Percentiles rank a stretch among this genome's conserved stretches.
These are phyloP conservation scores for Spathaspora boniae DNA, from an alignment of 805 yeast genomes.

Conservation along the genomic window DNA sequence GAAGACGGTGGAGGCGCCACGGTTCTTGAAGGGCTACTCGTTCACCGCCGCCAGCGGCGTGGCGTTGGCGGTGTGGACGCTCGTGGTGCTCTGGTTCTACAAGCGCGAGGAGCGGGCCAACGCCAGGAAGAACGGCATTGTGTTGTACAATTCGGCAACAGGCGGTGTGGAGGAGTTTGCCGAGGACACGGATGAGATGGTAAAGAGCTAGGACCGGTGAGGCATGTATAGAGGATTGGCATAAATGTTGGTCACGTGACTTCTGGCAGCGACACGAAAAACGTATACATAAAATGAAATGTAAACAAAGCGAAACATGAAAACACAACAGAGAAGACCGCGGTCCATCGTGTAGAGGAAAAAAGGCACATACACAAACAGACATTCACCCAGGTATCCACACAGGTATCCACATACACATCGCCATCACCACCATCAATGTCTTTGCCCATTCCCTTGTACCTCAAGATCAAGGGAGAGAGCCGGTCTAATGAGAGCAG, in stretches of 20 bases:
- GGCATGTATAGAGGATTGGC: too few relatives aligned
- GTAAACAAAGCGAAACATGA: neutral
- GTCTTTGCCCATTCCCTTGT: constrained; percentile 19
- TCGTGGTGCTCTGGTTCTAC: constrained; percentile 48
- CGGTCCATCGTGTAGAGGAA: neutral
- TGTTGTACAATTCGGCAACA: constrained; percentile 22
- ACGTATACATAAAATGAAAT: neutral
- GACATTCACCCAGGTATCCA: neutral
- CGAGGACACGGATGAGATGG: too few relatives aligned
- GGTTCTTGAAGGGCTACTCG: constrained; percentile 51
- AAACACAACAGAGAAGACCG: too few relatives aligned
- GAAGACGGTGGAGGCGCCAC: constrained; percentile 58
- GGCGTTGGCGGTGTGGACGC: constrained; percentile 46
- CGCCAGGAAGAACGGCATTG: constrained; percentile 35
- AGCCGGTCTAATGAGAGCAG: neutral
- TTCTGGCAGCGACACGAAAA: constrained; percentile 3
- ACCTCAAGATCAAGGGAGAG: constrained; percentile 21
- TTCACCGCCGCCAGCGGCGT: constrained; percentile 48
- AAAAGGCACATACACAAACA: neutral
- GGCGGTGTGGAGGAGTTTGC: constrained; percentile 7
- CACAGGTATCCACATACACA: neutral
- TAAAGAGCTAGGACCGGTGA: too few relatives aligned
- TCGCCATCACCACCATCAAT: neutral
- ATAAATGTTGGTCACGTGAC: constrained; percentile 1
- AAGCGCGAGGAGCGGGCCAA: constrained; percentile 29